Evolutionary conservation across 768 basidiomycete species (phyloP), one percentile per base, ranked within the genome.

Genomic region (Serpula lacrymans): DNA sequence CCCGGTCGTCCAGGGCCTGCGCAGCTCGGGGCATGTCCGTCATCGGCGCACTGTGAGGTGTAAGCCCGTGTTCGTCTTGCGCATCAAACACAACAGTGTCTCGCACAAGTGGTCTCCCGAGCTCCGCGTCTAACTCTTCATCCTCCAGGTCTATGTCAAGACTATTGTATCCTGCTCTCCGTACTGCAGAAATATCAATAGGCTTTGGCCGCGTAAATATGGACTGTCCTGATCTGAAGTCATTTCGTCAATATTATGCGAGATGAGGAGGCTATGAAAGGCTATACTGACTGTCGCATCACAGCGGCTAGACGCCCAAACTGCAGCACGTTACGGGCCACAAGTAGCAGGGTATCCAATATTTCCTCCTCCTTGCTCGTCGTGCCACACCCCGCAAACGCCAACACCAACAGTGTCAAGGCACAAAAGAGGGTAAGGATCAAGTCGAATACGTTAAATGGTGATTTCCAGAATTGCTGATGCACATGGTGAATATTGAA

Each of bases 381-480:
- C 22, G 78, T 55, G 17, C 83, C 84, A 58, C 91, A 92, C 36
- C 85, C 82, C n/a, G 87, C 83, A 58, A 92, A 89, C 39, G 87
- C 80, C 34, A 98, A 79, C 14, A 98, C 80, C 23, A 94, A 71
- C 34, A 99, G 67, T 5, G 96, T 99, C 43, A 97, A 59, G 4
- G 80, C 84, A 57, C 95, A 98, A 66, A 99, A 89, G 21, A 77
- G 49, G 2, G 96, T 98, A 31, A 99, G 73, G 36, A 88, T 76
- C 12, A 96, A 74, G 59, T 97, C 94, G 53, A 94, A 72, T 23
- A 89, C 68, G 58, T 97, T 97, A 67, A 90, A 92, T 9, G 83
- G 82, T n/a, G 89, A 88, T 59, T 79, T 87, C 90, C 90, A 94
- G 70, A 96, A 96, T 90, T 92, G 88, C 92, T 94, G 58, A 28